Base-by-base conservation (phyloP, 2,329 filamentous ascomycete species). In the Aaosphaeria pasadenensis region DNA sequence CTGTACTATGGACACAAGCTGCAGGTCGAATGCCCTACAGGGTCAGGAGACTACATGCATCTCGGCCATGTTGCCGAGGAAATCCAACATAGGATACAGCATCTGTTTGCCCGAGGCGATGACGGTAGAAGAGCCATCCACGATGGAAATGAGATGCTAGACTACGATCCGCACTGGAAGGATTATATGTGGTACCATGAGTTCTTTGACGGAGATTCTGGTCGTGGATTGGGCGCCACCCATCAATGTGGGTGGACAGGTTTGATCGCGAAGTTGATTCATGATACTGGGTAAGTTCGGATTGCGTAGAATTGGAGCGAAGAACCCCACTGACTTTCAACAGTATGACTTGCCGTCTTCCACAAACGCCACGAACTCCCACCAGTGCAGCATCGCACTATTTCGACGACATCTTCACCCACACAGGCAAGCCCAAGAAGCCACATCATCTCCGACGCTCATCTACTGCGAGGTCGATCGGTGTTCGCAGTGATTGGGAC, bases 241-340 rank as follows among this genome's bases (percentile, higher is more conserved):
- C 94, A 97, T 71, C 94, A 97, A 71, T 96, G 90, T 65, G 92
- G 92, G 43, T 97, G 94, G 92, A 96, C 92, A 35, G 92, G 92
- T 28, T 73, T 97, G 57, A 91, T 97, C 68, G 92, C 92, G 29
- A 91, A 95, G 72, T 88, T 97, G 83, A 97, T 97, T 51, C 92
- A 97, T 61, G 94, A 97, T 65, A 96, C 92, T 58, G 92, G 91
- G 89, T 94, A 85, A 76, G 86, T 74, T 55, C 17, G 17, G 17
- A 24, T 30, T 39, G n/a, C 29, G 5, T 42, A 39, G 17, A n/a
- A 11, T 35, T 5, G 6, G 6, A 3, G 9, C 11, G 35, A 30
- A 24, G 11, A 30, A 36, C 28, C 28, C 38, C 35, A 11, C 42
- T 7, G 50, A 62, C 77, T 84, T 71, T 83, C 68, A 39, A 39